Evolutionary conservation across 768 basidiomycete genomes (phyloP), one percentile per base, ranked within the genome.

Genomic region (Panaeolus cyanescens): DNA sequence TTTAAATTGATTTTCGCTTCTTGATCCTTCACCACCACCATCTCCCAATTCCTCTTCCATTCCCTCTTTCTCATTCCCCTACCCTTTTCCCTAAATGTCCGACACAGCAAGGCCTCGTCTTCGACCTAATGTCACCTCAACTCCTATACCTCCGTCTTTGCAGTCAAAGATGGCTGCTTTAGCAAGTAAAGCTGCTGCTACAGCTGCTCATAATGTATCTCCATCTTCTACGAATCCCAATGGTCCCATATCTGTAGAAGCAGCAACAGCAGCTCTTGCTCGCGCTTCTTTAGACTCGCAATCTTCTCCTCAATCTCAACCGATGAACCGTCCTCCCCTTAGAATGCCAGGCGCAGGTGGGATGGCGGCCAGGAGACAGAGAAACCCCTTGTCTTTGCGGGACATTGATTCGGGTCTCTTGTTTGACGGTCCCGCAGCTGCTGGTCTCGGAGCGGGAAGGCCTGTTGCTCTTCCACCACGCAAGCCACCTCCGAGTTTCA

Each of bases 101-200:
- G 69, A 73, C 57, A 56, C 68, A 58, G 59, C 63, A 55, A 64
- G 64, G 59, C 62, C 50, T 20, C 67, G 77, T 60, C 77, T 87
- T 45, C 81, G 87, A 63, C 71, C 77, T 40, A 68, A 66, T 34
- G 61, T 75, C 73, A 70, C 59, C 62, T 72, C 61, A 68, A 89
- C 89, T 0, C 89, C 91, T 53, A 92, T 99, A 63, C 96, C 96
- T 0, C 93, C 95, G 0, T 83, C 86, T 50, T 83, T 99, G 45
- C 95, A 95, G 71, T 93, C 92, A 63, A 97, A 95, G 80, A 92
- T 98, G 90, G 92, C 91, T 39, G 92, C 90, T 30, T 94, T 96
- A 71, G 65, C 67, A 39, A 62, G 61, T 45, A 64, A 67, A 54
- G 65, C 67, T 25, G 60, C 71, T 40, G 45, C 72, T 56, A 71